Percentiles rank a stretch among this genome's conserved stretches.
phyloP scores from a whole-genome alignment of 441 rosid genomes.

The Adansonia madagascariensis region DNA sequence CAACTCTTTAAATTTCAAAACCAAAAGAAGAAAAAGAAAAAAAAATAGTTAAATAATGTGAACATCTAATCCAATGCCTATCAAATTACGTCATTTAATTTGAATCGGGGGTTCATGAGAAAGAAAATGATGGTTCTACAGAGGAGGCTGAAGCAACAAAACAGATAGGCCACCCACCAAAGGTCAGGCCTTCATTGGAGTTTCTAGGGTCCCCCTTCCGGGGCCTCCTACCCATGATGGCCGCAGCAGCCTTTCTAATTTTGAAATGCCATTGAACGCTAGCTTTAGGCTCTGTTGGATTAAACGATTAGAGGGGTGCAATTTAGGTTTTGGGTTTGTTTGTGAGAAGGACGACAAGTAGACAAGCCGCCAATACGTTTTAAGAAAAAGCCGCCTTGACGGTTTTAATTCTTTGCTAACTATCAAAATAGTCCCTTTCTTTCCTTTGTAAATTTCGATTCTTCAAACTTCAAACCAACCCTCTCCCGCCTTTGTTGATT shows the following conservation, averaged over 20 bases:
- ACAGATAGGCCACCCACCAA: background rate
- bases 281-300: background rate
- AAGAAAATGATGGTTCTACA: too few species aligned
- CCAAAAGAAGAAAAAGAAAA: too few species aligned
- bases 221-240: background rate
- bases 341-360: background rate
- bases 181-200: background rate
- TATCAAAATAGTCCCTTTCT: background rate
- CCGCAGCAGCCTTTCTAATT: background rate
- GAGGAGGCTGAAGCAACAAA: background rate
- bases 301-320: background rate
- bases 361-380: slow-evolving; percentile 18
- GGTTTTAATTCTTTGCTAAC: slow-evolving; percentile 12
- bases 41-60: too few species aligned
- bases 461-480: background rate
- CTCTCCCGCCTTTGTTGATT: background rate
- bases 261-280: background rate
- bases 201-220: background rate
- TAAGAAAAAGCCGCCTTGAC: slow-evolving; percentile 16
- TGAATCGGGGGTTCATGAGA: background rate
- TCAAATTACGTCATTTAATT: background rate
- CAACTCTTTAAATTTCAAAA: background rate
- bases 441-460: background rate
- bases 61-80: too few species aligned
- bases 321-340: slow-evolving; percentile 1